Conservation (phyloP, 2,329 filamentous ascomycete genomes). For the Acrocalymma vagum region DNA sequence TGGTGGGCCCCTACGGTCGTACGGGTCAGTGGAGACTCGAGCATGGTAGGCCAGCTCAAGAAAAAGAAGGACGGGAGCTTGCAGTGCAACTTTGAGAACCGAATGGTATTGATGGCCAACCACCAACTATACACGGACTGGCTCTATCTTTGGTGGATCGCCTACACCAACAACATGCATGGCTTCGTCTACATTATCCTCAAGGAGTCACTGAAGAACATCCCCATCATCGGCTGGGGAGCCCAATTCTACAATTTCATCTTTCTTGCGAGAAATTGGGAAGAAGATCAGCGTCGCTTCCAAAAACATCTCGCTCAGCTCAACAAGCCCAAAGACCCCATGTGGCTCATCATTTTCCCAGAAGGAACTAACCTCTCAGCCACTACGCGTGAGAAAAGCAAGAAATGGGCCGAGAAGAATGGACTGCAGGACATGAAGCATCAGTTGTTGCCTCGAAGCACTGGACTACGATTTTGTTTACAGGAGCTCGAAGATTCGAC, state of each 20-base stretch:
- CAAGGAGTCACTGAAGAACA: constrained; percentile 84
- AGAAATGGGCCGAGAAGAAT: constrained; percentile 78
- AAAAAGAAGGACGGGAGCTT: constrained; percentile 76
- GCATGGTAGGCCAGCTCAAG: constrained; percentile 77
- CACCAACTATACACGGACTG: constrained; percentile 91
- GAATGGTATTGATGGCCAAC: constrained; percentile 85
- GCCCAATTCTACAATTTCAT: constrained; percentile 91
- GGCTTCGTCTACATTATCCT: constrained; percentile 90
- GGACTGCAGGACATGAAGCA: constrained; percentile 77
- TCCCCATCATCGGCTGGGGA: constrained; percentile 80
- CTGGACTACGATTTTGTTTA: constrained; percentile 80
- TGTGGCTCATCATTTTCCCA: constrained; percentile 91
- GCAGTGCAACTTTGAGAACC: constrained; percentile 81
- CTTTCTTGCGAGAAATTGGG: constrained; percentile 91
- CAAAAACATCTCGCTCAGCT: constrained; percentile 77
- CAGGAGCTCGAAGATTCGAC: constrained; percentile 77
- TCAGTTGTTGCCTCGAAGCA: constrained; percentile 79
- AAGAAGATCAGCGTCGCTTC: constrained; percentile 78
- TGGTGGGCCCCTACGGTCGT: constrained; percentile 88
- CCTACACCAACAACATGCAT: constrained; percentile 85
- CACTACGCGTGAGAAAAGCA: constrained; percentile 75
- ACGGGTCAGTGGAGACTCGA: constrained; percentile 82
- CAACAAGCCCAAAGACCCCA: constrained; percentile 75
- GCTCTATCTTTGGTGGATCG: constrained; percentile 93
- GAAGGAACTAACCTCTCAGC: constrained; percentile 84